These are phyloP conservation scores for Albizia julibrissin DNA, from an alignment of 306 rosid genomes.

Conservation along the genomic window DNA sequence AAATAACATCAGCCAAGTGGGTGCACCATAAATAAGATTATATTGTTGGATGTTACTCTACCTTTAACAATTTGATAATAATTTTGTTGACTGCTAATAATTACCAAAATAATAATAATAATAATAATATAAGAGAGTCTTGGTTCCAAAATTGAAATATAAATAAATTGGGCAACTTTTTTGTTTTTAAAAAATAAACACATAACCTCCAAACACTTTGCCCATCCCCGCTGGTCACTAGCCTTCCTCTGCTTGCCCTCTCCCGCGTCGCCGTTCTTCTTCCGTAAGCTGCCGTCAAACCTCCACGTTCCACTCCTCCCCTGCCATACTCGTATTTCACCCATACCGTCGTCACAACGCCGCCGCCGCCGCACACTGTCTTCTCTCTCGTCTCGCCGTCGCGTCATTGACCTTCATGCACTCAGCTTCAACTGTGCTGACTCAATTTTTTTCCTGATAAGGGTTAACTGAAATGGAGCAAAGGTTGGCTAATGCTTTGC, in stretches of 20 bases:
- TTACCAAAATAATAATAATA: too few species aligned
- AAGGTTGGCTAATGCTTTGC: constrained; percentile 69
- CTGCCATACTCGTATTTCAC: not conserved
- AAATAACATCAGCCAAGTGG: too few species aligned
- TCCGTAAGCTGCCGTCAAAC: not conserved
- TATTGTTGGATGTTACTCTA: too few species aligned
- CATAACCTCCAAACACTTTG: not conserved
- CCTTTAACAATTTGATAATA: too few species aligned
- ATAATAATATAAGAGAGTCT: too few species aligned
- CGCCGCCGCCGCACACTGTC: not conserved
- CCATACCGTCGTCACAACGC: not conserved
- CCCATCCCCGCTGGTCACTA: not conserved
- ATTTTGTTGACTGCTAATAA: too few species aligned
- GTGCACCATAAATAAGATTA: too few species aligned
- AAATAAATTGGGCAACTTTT: too few species aligned
- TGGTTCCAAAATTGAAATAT: too few species aligned
- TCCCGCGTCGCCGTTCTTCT: not conserved
- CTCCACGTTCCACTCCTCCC: not conserved
- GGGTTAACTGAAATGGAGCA: constrained; percentile 55
- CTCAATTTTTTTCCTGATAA: not conserved
- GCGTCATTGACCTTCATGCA: not conserved
- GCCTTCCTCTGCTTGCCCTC: not conserved
- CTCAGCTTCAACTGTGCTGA: not conserved
- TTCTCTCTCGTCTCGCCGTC: not conserved
- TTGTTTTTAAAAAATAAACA: too few species aligned